Conservation (phyloP, 2,329 filamentous ascomycete species). For the Nannizziopsis barbatae region DNA sequence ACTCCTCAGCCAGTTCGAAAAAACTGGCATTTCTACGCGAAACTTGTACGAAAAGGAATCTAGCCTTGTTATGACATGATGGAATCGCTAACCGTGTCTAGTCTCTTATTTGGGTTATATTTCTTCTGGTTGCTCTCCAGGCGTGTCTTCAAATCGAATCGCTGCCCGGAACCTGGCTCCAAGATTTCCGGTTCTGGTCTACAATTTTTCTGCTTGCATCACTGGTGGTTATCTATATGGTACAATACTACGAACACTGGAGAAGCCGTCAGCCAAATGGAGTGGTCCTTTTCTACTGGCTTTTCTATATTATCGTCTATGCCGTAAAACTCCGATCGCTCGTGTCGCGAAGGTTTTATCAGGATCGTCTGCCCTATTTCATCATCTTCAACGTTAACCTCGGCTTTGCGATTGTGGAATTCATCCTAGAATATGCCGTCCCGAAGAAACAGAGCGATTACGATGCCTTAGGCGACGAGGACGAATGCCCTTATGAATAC, state of each 20-base stretch:
- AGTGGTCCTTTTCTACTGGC: conserved; percentile 84
- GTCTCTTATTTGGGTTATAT: conserved; percentile 55
- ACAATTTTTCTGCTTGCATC: conserved; percentile 61
- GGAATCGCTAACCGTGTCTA: conserved; percentile 21
- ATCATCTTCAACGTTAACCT: conserved; percentile 61
- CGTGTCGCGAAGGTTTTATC: conserved; percentile 63
- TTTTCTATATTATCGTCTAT: conserved; percentile 68
- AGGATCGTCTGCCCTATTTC: conserved; percentile 60
- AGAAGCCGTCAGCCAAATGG: conserved; percentile 75
- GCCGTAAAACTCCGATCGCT: conserved; percentile 77
- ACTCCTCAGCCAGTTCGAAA: conserved; percentile 57
- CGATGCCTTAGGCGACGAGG: conserved; percentile 52
- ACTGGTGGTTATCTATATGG: conserved; percentile 59
- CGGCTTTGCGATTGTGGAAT: conserved; percentile 58
- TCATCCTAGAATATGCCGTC: conserved; percentile 73
- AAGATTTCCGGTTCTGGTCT: conserved; percentile 79
- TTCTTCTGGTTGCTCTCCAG: conserved; percentile 59
- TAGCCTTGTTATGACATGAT: neutral
- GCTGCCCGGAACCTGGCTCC: conserved; percentile 58
- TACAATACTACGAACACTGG: conserved; percentile 80
- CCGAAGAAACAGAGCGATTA: conserved; percentile 65
- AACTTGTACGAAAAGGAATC: conserved; percentile 62
- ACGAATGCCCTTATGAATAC: conserved; percentile 70
- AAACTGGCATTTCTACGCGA: conserved; percentile 87
- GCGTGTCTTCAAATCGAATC: conserved; percentile 62